A percentile compares a stretch with the other conserved stretches of the same genome.
These are phyloP conservation scores for Sugiyamaella floridensis DNA, from an alignment of 805 yeast genomes.

Conservation along the genomic window DNA sequence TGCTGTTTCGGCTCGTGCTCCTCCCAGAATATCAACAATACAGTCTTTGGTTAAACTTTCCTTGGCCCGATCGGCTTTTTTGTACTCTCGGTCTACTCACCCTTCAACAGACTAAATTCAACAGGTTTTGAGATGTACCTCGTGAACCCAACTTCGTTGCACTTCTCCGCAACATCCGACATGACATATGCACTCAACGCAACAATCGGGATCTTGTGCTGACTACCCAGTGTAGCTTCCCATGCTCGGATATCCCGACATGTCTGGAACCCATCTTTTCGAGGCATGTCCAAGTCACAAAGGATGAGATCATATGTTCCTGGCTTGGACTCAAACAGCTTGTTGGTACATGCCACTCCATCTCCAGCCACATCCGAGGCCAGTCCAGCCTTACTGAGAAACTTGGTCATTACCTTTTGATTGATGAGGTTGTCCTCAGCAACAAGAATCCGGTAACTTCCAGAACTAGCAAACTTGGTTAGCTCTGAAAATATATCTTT, in stretches of 20 bases:
- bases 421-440: constrained; percentile 89
- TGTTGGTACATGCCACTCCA: constrained; percentile 27
- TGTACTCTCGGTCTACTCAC: constrained; percentile 7
- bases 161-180: constrained; percentile 28
- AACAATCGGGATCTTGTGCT: constrained; percentile 23
- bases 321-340: constrained; percentile 16
- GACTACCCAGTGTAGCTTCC: constrained; percentile 20
- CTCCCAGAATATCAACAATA: not conserved
- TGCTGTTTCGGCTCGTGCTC: not conserved
- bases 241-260: constrained; percentile 29
- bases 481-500: constrained; percentile 21
- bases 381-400: constrained; percentile 27
- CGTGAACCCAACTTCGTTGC: constrained; percentile 27
- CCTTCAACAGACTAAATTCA: constrained; percentile 24
- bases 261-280: constrained; percentile 30
- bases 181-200: constrained; percentile 33
- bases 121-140: constrained; percentile 30
- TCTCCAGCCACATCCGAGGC: constrained; percentile 27
- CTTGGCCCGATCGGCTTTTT: not conserved
- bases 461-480: constrained; percentile 11
- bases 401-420: constrained; percentile 69
- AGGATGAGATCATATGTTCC: constrained; percentile 25
- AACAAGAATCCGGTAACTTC: constrained; percentile 45
- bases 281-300: constrained; percentile 33
- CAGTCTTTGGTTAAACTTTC: not conserved